Base-by-base conservation (phyloP, 768 basidiomycete species). In the Coprinopsis sp. region DNA sequence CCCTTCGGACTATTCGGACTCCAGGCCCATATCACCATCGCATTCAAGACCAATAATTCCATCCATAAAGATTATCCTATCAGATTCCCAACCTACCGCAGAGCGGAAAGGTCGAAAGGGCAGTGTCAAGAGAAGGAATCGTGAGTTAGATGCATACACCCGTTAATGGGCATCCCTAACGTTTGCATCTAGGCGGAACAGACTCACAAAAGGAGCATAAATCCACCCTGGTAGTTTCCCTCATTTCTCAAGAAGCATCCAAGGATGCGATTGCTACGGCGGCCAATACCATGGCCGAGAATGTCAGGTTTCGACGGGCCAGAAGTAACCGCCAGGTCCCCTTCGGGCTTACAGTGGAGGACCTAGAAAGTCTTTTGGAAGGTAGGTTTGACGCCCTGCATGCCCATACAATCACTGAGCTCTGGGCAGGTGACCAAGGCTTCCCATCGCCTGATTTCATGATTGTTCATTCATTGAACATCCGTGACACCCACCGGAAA, bases 391-490 rank as follows among this genome's bases (percentile, higher is more conserved):
- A 14, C 29, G 29, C 12, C 18, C 44, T 28, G 19, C 33, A 37
- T 36, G 47, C 50, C 23, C 43, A 13, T 11, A 23, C 18, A 29
- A 18, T 44, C 23, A 28, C 30, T 49, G 42, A 39, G 31, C 4
- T 49, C 24, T 45, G 42, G 54, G 33, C 55, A 82, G 79, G 73
- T 36, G 65, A 76, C 52, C 61, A 69, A 45, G 78, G 73, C 28
- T 69, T 87, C 36, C 73, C 80, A 14, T 68, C 84, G 12, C 86
- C 88, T 12, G 87, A 91, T 55, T 77, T 91, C 40, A 77, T 89
- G 72, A 80, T 91, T 53, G 70, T 90, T 13, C 86, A 91, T 57
- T 67, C 78, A 37, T 50, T 85, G 18, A 67, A 66, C 25, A 64
- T 69, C 2, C 59, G 65, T 11, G 63, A 55, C 38, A 61, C 61